These are phyloP conservation scores for Penicillium sp. DNA, from an alignment of 2,329 filamentous ascomycete species.

Conservation along the genomic window DNA sequence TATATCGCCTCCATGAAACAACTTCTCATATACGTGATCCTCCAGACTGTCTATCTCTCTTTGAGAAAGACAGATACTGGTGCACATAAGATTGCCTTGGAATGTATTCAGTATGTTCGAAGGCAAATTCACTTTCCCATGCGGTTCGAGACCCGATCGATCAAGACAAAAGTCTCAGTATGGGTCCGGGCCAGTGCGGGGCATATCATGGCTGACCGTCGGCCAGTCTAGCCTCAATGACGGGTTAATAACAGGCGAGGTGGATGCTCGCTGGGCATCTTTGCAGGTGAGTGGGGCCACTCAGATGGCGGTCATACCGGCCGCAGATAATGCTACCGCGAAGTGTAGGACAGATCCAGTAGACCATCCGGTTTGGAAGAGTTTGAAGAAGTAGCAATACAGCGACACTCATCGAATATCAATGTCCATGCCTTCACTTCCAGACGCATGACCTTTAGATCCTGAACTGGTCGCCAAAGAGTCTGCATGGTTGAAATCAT, in stretches of 20 bases:
- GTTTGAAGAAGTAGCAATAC: background rate
- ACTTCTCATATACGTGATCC: no score
- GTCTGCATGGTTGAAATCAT: slow-evolving; percentile 18
- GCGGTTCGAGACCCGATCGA: no score
- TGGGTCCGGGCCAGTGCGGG: background rate
- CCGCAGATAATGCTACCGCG: no score
- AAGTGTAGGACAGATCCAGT: background rate
- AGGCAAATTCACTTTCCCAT: no score
- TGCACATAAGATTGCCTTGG: no score
- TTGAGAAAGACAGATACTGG: no score
- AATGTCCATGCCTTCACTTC: slow-evolving; percentile 15
- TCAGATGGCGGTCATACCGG: background rate
- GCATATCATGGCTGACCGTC: background rate
- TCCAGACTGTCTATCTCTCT: no score
- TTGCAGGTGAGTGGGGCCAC: background rate
- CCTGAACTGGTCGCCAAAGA: slow-evolving; percentile 12
- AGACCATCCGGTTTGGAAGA: background rate
- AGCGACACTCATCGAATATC: background rate
- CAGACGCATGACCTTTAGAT: slow-evolving; percentile 16
- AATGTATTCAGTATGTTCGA: no score
- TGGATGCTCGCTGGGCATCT: background rate
- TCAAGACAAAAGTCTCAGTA: no score
- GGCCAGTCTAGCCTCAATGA: background rate
- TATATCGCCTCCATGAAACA: no score
- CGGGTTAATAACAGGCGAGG: background rate